These are phyloP conservation scores for Nothophoma quercina DNA, from an alignment of 2,329 filamentous ascomycete species.

Conservation along the genomic window DNA sequence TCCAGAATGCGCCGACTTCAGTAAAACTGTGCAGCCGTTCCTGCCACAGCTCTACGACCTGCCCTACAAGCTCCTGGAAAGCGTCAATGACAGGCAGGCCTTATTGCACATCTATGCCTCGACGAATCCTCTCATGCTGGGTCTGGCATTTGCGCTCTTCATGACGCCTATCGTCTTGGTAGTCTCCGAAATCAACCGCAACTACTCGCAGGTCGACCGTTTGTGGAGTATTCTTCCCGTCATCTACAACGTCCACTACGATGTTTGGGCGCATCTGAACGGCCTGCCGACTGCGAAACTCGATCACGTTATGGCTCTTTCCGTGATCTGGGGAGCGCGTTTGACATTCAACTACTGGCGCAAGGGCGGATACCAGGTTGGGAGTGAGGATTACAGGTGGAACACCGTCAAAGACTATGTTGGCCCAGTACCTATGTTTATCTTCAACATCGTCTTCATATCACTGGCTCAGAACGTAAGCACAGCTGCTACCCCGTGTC, in stretches of 20 bases:
- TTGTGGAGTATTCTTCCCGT: slow-evolving; percentile 90
- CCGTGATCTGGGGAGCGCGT: slow-evolving; percentile 82
- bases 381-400: slow-evolving; percentile 97
- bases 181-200: slow-evolving; percentile 83
- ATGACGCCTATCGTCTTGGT: slow-evolving; percentile 77
- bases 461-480: slow-evolving; percentile 73
- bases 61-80: slow-evolving; percentile 58
- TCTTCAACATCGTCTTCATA: slow-evolving; percentile 92
- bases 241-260: slow-evolving; percentile 84
- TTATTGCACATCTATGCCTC: slow-evolving; percentile 77
- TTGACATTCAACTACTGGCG: slow-evolving; percentile 98
- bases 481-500: neutral
- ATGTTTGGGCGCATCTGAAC: slow-evolving; percentile 79
- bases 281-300: slow-evolving; percentile 74
- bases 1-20: slow-evolving; percentile 78
- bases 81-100: slow-evolving; percentile 65
- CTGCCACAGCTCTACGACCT: slow-evolving; percentile 68
- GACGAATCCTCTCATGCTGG: slow-evolving; percentile 86
- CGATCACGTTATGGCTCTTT: slow-evolving; percentile 75
- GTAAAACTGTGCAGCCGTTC: slow-evolving; percentile 77
- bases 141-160: slow-evolving; percentile 73
- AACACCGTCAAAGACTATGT: slow-evolving; percentile 73
- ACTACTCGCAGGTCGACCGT: slow-evolving; percentile 97
- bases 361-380: slow-evolving; percentile 86
- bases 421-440: slow-evolving; percentile 72